Conservation (phyloP, 176 grass and related monocot species). For the Triticum dicoccoides region DNA sequence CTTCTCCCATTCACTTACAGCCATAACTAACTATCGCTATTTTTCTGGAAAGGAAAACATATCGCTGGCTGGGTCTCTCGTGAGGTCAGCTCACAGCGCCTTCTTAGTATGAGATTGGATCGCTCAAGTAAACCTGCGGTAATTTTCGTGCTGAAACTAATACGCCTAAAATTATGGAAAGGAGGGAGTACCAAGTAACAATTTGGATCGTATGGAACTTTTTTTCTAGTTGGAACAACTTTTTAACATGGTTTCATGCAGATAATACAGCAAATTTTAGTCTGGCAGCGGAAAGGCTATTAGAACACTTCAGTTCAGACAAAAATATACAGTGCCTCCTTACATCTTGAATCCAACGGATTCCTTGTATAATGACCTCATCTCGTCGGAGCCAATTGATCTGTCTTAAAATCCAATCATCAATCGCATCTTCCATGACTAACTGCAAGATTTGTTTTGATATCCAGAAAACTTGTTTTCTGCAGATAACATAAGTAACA, state of each 20-base stretch:
- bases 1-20: too few relatives aligned
- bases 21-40: too few relatives aligned
- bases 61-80: too few relatives aligned
- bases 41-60: too few relatives aligned
- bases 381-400: conserved; percentile 86
- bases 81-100: too few relatives aligned
- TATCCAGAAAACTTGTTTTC: conserved; percentile 94
- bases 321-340: conserved; percentile 20
- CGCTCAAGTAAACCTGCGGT: too few relatives aligned
- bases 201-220: conserved; percentile 22
- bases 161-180: too few relatives aligned
- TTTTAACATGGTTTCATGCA: conserved; percentile 15
- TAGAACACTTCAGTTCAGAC: background rate
- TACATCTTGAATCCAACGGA: conserved; percentile 96
- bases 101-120: too few relatives aligned
- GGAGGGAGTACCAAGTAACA: background rate
- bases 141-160: too few relatives aligned
- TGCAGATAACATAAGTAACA: conserved; percentile 39
- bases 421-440: conserved; percentile 98
- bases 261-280: conserved; percentile 1
- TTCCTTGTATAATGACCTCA: conserved; percentile 67
- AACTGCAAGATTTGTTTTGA: conserved; percentile 98
- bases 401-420: conserved; percentile 98
- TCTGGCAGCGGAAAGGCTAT: background rate
- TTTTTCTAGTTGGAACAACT: conserved; percentile 9